Evolutionary conservation across 495 filamentous ascomycete genomes (phyloP).

Genomic region (Clohesyomyces aquaticus): DNA sequence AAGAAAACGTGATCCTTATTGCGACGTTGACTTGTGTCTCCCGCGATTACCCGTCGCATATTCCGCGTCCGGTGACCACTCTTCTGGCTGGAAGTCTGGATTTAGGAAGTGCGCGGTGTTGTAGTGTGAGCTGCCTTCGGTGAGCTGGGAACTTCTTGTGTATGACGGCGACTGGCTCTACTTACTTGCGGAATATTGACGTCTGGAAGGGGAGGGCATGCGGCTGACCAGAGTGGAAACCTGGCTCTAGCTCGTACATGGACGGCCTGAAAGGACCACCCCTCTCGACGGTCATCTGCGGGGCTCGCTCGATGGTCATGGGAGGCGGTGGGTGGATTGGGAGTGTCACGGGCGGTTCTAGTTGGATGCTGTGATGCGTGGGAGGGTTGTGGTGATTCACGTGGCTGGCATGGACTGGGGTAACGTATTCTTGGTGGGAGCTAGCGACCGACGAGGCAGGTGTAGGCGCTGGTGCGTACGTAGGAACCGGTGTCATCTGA

Average conservation of each 20-base stretch:
- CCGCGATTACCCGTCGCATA: conserved; percentile 39
- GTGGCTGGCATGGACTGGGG: conserved; percentile 27
- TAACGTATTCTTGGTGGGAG: conserved; percentile 30
- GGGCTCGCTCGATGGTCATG: conserved; percentile 12
- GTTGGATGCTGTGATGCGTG: conserved; percentile 20
- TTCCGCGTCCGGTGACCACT: conserved; percentile 48
- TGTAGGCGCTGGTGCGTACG: conserved; percentile 31
- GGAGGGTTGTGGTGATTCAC: conserved; percentile 10
- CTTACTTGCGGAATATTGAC: conserved; percentile 49
- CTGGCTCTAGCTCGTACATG: conserved; percentile 42
- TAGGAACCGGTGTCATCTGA: conserved; percentile 29
- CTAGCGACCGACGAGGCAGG: conserved; percentile 17
- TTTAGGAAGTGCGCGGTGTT: conserved; percentile 51
- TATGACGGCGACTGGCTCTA: neutral
- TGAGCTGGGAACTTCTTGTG: conserved; percentile 5
- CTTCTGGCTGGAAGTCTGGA: conserved; percentile 49
- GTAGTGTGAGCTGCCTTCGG: conserved; percentile 44
- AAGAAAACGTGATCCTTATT: conserved; percentile 26
- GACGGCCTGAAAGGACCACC: conserved; percentile 40
- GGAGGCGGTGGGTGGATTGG: conserved; percentile 26
- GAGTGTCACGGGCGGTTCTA: conserved; percentile 29
- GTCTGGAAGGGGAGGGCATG: conserved; percentile 44
- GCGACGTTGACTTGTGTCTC: conserved; percentile 37
- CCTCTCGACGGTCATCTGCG: conserved; percentile 15
- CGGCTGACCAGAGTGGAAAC: conserved; percentile 34